These are phyloP conservation scores for Auriculariales sp. DNA, from an alignment of 768 basidiomycete genomes.

Conservation along the genomic window DNA sequence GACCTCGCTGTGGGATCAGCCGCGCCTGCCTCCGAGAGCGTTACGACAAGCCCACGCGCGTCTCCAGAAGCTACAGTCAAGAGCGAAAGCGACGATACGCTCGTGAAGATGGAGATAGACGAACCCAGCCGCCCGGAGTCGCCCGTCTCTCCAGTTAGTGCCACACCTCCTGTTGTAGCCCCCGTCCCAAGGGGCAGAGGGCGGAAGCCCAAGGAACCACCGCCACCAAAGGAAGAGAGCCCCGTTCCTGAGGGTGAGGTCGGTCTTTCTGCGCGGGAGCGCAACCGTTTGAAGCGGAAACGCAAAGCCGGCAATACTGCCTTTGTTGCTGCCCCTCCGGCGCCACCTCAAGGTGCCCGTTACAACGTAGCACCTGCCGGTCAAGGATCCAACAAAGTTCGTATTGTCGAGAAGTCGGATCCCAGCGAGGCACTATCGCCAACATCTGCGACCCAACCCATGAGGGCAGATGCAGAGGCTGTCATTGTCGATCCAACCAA, in stretches of 20 bases:
- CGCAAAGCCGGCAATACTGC: conserved; percentile 76
- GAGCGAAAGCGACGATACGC: neutral
- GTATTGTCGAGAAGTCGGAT: conserved; percentile 57
- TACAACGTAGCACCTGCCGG: neutral
- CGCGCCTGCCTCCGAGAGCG: conserved; percentile 40
- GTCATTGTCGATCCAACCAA: conserved; percentile 68
- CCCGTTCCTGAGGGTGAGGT: conserved; percentile 6
- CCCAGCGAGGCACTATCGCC: conserved; percentile 40
- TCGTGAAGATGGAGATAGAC: conserved; percentile 25
- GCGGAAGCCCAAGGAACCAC: conserved; percentile 24
- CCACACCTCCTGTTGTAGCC: too few relatives aligned
- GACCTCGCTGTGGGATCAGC: conserved; percentile 58
- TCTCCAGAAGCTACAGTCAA: conserved; percentile 2
- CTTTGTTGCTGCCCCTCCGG: conserved; percentile 38
- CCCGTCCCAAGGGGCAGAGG: neutral
- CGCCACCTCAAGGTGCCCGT: neutral
- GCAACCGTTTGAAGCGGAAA: conserved; percentile 88
- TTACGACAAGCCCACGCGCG: conserved; percentile 12
- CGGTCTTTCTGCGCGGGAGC: conserved; percentile 78
- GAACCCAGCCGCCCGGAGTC: conserved; percentile 18
- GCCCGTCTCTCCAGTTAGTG: conserved; percentile 31
- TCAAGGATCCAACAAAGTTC: conserved; percentile 21
- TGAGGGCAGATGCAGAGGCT: conserved; percentile 35
- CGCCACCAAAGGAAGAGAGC: conserved; percentile 28
- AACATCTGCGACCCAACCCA: conserved; percentile 16